phyloP scores from a whole-genome alignment of 2,329 filamentous ascomycete genomes.

The Epichloe bromicola region DNA sequence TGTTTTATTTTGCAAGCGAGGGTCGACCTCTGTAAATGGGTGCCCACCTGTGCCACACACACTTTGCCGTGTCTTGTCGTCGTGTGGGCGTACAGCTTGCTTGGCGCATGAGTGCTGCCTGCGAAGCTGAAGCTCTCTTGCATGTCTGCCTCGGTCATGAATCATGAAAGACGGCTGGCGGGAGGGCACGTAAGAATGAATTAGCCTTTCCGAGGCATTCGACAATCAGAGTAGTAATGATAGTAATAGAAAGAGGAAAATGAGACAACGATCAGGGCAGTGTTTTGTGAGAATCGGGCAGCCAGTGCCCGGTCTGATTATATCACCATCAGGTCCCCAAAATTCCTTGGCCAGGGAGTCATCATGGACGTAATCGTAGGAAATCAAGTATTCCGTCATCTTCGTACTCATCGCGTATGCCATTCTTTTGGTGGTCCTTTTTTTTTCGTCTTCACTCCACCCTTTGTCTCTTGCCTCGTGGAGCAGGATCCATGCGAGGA shows the following conservation, averaged over 20 bases:
- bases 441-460: conserved; percentile 24
- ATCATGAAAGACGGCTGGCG: background rate
- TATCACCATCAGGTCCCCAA: background rate
- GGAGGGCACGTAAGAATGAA: background rate
- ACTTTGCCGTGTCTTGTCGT: background rate
- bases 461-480: conserved; percentile 86
- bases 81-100: background rate
- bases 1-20: background rate
- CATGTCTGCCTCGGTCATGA: background rate
- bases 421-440: background rate
- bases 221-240: background rate
- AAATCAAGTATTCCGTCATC: background rate
- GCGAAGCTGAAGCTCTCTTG: background rate
- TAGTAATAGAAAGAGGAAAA: background rate
- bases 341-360: background rate
- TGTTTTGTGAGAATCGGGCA: background rate
- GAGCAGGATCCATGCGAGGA: conserved; percentile 72
- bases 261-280: background rate
- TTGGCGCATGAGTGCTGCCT: background rate
- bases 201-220: background rate
- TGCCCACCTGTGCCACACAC: background rate
- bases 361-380: conserved; percentile 5
- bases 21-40: background rate
- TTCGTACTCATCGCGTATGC: background rate
- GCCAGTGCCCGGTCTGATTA: conserved; percentile 1